Conservation (phyloP, 371 early-diverging fungal species). For the Coemansia sp. region DNA sequence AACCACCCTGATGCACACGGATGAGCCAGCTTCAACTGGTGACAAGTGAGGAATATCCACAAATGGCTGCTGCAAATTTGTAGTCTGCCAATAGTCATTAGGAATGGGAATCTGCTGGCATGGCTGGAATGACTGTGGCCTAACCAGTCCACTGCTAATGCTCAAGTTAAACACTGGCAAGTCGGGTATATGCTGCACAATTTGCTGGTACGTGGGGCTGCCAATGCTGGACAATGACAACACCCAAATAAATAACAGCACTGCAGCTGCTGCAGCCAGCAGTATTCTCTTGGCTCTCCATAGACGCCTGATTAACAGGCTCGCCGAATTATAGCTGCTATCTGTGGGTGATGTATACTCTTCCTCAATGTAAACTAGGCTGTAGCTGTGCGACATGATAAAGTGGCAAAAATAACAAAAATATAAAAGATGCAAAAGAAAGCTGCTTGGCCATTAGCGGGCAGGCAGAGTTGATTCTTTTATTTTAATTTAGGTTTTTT, state of each 20-base stretch:
- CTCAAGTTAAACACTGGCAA: not conserved
- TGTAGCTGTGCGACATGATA: not conserved
- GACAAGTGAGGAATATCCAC: conserved; percentile 4
- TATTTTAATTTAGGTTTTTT: not conserved
- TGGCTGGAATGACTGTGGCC: not conserved
- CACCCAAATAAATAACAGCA: not conserved
- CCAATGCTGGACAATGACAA: not conserved
- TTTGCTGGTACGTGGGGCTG: not conserved
- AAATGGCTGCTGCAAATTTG: not conserved
- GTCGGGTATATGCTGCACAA: not conserved
- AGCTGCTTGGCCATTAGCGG: too few species aligned
- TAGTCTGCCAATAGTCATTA: conserved; percentile 4
- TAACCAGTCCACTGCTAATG: not conserved
- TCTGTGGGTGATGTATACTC: not conserved
- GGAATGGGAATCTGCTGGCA: conserved; percentile 15
- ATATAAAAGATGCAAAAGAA: too few species aligned
- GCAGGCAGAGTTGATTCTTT: too few species aligned
- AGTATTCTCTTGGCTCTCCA: not conserved
- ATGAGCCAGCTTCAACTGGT: conserved; percentile 2
- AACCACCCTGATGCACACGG: conserved; percentile 27
- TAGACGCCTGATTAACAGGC: not conserved
- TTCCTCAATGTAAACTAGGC: not conserved
- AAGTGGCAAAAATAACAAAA: not conserved
- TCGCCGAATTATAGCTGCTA: not conserved
- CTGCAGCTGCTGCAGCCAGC: not conserved